A percentile compares a stretch with the other conserved stretches of the same genome.
Conservation (phyloP, 2,329 filamentous ascomycete genomes). For the Hypoxylon sp. region DNA sequence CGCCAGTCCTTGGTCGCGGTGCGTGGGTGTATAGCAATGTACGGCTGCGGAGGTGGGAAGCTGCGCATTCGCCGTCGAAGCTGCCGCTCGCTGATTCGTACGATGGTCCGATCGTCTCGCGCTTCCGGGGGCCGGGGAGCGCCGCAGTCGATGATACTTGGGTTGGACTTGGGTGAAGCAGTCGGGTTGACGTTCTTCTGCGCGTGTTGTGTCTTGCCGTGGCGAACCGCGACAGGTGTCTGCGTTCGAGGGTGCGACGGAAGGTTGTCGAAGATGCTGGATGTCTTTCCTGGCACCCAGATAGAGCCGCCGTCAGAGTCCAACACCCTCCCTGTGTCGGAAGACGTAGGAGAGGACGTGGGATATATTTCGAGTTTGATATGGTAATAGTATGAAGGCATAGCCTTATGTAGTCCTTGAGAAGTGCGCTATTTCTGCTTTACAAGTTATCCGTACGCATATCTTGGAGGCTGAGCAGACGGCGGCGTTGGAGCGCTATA, state of each 20-base stretch:
- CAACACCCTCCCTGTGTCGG: conserved; percentile 17
- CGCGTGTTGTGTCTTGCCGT: conserved; percentile 12
- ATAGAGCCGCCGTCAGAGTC: conserved; percentile 40
- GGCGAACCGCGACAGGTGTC: conserved; percentile 9
- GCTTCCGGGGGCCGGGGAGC: conserved; percentile 47
- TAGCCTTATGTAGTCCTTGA: conserved; percentile 49
- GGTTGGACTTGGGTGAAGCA: conserved; percentile 27
- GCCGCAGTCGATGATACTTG: conserved; percentile 60
- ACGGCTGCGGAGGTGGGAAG: conserved; percentile 54
- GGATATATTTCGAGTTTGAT: conserved; percentile 72
- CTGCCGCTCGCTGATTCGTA: conserved; percentile 52
- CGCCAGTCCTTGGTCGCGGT: conserved; percentile 75
- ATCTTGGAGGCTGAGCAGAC: conserved; percentile 18
- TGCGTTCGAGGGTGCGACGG: conserved; percentile 56
- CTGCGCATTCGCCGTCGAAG: conserved; percentile 50
- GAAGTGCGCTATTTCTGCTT: conserved; percentile 2
- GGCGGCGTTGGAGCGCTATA: conserved; percentile 12
- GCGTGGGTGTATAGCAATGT: conserved; percentile 55
- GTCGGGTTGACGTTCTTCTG: conserved; percentile 25
- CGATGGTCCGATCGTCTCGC: conserved; percentile 47
- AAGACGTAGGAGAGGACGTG: conserved; percentile 49
- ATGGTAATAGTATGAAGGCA: conserved; percentile 71
- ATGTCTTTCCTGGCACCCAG: conserved; percentile 60
- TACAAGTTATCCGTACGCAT: conserved; percentile 23
- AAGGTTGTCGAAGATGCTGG: conserved; percentile 63